Evolutionary conservation across 495 filamentous ascomycete genomes (phyloP), one percentile per base, ranked within the genome.

Genomic region (Talaromyces ruber): DNA sequence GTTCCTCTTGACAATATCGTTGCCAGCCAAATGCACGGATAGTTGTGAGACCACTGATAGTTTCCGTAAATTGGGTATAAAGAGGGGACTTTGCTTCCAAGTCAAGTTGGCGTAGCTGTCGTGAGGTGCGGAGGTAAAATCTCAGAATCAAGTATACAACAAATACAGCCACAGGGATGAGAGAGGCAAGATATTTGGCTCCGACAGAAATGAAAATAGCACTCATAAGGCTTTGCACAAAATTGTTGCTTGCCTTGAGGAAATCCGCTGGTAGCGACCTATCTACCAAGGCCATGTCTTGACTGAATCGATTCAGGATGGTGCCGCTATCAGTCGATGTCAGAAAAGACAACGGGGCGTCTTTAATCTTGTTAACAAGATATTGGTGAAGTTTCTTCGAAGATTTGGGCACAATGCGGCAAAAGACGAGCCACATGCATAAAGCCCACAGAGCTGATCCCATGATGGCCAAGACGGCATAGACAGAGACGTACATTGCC

Each of bases 1-100:
- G 87, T 34, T 79, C 72, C 1, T 78, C 71, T 53, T 84, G 77
- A 64, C 86, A 89, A 1, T 78, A 72, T 34, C 82, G 69, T 0
- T 75, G 66, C 76, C 88, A 89, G 58, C 80, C 82, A 68, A 87
- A 92, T 0, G 86, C 84, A 11, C 88, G 84, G 60, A 94, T 89
- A 12, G 85, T 91, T 26, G 81, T 68, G 0, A 90, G 78, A 14
- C 90, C 90, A 0, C 78, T 77, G 3, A 91, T 73, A 0, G 82
- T 79, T 7, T 86, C 84, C 0, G 82, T 76, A 63, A 93, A 90
- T 37, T 85, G 82, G 57, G 90, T 86, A 66, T 89, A 92, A 0
- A 93, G 80, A 1, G 88, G 88, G 6, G 73, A 69, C 64, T 81
- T 82, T 6, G 74, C 66, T 63, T 84, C 80, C 6, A 84, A 76